Evolutionary conservation across 768 basidiomycete species (phyloP).

Genomic region (Russula dissimulans): DNA sequence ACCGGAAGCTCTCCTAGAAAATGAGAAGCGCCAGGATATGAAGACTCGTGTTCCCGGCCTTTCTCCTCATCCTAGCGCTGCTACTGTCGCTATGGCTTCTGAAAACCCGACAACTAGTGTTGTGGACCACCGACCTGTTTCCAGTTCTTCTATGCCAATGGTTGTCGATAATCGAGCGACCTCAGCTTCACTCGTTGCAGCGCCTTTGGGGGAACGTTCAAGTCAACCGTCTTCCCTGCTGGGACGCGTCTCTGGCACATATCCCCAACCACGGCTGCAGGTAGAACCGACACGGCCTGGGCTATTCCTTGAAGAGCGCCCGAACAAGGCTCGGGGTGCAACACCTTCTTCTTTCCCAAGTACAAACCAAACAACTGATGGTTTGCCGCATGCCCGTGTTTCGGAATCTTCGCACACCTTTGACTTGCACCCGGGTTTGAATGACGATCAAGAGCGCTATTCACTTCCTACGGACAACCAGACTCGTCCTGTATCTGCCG

Average conservation of each 20-base stretch:
- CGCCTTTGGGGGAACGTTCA: slow-evolving; percentile 21
- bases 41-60: slow-evolving; percentile 1
- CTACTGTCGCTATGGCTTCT: slow-evolving; percentile 1
- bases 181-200: slow-evolving; percentile 12
- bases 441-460: slow-evolving; percentile 2
- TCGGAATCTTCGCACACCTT: slow-evolving; percentile 1
- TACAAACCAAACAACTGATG: slow-evolving; percentile 9
- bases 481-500: background rate
- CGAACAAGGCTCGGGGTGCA: slow-evolving; percentile 17
- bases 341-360: slow-evolving; percentile 3
- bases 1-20: background rate
- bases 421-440: background rate
- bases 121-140: background rate
- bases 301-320: slow-evolving; percentile 23
- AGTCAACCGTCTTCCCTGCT: slow-evolving; percentile 16
- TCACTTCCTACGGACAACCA: background rate
- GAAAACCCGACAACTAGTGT: background rate
- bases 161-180: background rate
- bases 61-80: background rate
- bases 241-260: slow-evolving; percentile 2
- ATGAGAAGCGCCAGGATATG: background rate
- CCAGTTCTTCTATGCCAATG: background rate
- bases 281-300: slow-evolving; percentile 1
- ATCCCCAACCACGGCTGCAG: slow-evolving; percentile 1
- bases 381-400: background rate